Percentiles rank a stretch among this genome's conserved stretches.
These are phyloP conservation scores for Ophiorrhiza pumila DNA, from an alignment of 257 asterid species.

Conservation along the genomic window DNA sequence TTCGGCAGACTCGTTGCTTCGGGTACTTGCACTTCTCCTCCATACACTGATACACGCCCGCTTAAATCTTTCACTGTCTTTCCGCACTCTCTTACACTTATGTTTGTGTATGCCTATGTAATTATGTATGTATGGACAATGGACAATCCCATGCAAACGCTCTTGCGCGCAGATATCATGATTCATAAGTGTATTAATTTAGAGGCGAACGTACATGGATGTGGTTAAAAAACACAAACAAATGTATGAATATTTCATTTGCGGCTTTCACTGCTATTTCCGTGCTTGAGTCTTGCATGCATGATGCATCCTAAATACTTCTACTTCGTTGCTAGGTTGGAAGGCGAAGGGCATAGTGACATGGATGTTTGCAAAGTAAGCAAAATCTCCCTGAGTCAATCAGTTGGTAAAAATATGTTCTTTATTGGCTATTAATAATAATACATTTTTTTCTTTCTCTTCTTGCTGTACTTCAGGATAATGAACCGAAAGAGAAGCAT, in stretches of 20 bases:
- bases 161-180: not conserved
- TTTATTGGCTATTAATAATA: constrained; percentile 4
- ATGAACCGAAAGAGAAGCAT: constrained; percentile 36
- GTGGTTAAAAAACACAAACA: too few species aligned
- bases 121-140: not conserved
- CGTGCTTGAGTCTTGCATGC: too few species aligned
- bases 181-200: too few species aligned
- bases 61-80: too few species aligned
- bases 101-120: too few species aligned
- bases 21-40: constrained; percentile 4
- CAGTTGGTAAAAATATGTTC: not conserved
- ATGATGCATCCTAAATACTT: too few species aligned
- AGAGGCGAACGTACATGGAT: too few species aligned
- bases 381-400: constrained; percentile 1
- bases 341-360: constrained; percentile 35
- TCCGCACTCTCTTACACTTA: too few species aligned
- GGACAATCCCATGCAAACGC: not conserved
- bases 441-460: constrained; percentile 5
- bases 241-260: too few species aligned
- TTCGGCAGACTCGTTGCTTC: constrained; percentile 4
- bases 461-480: constrained; percentile 25
- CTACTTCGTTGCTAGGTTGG: constrained; percentile 38
- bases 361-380: constrained; percentile 40
- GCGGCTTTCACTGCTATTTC: too few species aligned
- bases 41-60: not conserved